These are phyloP conservation scores for Jatropha multifida DNA, from an alignment of 441 rosid genomes.

Conservation along the genomic window DNA sequence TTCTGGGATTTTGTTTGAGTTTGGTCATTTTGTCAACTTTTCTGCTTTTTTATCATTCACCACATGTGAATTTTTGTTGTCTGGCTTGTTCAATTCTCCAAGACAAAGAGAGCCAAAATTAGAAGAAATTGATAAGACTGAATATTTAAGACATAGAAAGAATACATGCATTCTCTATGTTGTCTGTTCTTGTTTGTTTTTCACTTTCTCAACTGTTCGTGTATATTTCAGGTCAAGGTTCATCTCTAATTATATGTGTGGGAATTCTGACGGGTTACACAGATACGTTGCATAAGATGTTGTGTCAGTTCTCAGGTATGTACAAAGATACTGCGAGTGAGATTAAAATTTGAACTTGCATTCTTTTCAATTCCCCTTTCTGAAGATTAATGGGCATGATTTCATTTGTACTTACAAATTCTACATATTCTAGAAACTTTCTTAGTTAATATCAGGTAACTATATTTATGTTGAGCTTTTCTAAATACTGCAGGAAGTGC, in stretches of 20 bases:
- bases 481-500: slow-evolving; percentile 54
- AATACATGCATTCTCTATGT: not conserved
- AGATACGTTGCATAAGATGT: slow-evolving; percentile 90
- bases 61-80: not conserved
- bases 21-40: not conserved
- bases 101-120: not conserved
- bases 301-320: slow-evolving; percentile 79
- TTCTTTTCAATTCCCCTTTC: not conserved
- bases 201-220: slow-evolving; percentile 20
- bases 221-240: slow-evolving; percentile 78
- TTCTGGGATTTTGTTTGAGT: slow-evolving; percentile 16
- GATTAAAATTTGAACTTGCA: slow-evolving; percentile 3
- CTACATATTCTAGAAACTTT: not conserved
- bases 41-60: not conserved
- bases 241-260: slow-evolving; percentile 85
- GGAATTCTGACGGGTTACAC: slow-evolving; percentile 95
- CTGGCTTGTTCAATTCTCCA: slow-evolving; percentile 7
- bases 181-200: not conserved
- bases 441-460: not conserved
- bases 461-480: slow-evolving; percentile 16
- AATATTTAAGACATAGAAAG: not conserved
- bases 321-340: slow-evolving; percentile 13
- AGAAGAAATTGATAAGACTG: not conserved
- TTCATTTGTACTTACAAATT: not conserved
- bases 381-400: not conserved